These are phyloP conservation scores for Uncinocarpus reesii DNA, from an alignment of 2,329 filamentous ascomycete genomes.

Conservation along the genomic window DNA sequence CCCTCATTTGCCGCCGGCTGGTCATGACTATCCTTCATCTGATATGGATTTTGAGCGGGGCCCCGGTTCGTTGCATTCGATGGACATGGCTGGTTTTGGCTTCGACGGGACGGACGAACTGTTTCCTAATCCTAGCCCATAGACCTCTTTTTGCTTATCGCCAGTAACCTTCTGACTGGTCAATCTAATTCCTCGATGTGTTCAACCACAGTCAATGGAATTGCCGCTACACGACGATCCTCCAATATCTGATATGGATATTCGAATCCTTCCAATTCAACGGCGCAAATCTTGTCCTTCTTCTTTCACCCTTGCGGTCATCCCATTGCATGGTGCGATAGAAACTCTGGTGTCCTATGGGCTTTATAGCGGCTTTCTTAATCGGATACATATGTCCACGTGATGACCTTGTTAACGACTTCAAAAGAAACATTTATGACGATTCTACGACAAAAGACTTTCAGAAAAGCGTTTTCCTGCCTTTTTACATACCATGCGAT, in stretches of 20 bases:
- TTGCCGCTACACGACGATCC: not conserved
- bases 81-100: constrained; percentile 38
- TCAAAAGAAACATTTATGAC: constrained; percentile 5
- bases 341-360: constrained; percentile 9
- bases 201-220: constrained; percentile 12
- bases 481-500: not conserved
- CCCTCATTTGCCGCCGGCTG: constrained; percentile 32
- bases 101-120: constrained; percentile 35
- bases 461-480: constrained; percentile 6
- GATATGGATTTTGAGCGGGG: constrained; percentile 36
- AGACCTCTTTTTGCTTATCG: constrained; percentile 13
- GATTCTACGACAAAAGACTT: constrained; percentile 3
- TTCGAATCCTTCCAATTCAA: not conserved
- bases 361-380: constrained; percentile 3
- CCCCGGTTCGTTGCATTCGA: constrained; percentile 36
- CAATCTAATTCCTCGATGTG: constrained; percentile 7
- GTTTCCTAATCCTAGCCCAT: constrained; percentile 31
- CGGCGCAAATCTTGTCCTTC: constrained; percentile 4
- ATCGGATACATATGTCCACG: constrained; percentile 8
- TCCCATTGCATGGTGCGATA: constrained; percentile 10
- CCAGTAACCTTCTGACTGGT: not conserved
- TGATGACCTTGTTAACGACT: constrained; percentile 11
- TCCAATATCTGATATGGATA: not conserved
- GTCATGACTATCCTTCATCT: constrained; percentile 37
- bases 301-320: constrained; percentile 8